A percentile compares a stretch with the other conserved stretches of the same genome.
These are phyloP conservation scores for Candida glaebosa DNA, from an alignment of 805 yeast species.

Conservation along the genomic window DNA sequence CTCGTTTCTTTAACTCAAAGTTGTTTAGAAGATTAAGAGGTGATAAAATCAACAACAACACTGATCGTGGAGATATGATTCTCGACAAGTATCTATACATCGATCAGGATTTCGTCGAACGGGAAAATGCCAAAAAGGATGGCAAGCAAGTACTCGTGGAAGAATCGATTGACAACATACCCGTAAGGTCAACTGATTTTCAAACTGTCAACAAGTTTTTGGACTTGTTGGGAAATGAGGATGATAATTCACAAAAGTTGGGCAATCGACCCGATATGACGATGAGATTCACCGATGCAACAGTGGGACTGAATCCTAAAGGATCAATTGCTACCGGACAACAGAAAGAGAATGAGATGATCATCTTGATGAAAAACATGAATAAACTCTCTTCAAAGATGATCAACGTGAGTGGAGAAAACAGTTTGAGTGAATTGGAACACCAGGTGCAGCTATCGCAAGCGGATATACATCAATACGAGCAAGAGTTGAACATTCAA, in stretches of 20 bases:
- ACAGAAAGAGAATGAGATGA: conserved; percentile 53
- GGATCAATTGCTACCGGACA: conserved; percentile 7
- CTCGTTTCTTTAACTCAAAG: conserved; percentile 87
- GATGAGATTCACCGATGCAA: conserved; percentile 61
- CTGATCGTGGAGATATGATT: conserved; percentile 78
- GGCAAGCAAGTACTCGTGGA: conserved; percentile 3
- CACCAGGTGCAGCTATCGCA: conserved; percentile 8
- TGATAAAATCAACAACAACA: conserved; percentile 65
- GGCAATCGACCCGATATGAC: conserved; percentile 89
- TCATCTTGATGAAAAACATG: conserved; percentile 81
- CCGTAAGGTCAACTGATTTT: conserved; percentile 13
- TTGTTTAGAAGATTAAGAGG: conserved; percentile 86
- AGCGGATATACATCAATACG: conserved; percentile 18
- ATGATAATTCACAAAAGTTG: conserved; percentile 68
- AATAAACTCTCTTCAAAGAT: conserved; percentile 81
- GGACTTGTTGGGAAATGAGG: conserved; percentile 77
- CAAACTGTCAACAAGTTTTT: conserved; percentile 64
- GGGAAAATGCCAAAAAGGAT: conserved; percentile 20
- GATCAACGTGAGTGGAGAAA: conserved; percentile 35
- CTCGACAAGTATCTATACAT: conserved; percentile 78
- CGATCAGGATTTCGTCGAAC: conserved; percentile 53
- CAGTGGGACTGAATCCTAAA: neutral
- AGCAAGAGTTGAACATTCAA: conserved; percentile 30
- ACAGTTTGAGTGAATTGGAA: conserved; percentile 2
- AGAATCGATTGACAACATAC: neutral